Percentiles rank a stretch among this genome's conserved stretches.
Conservation (phyloP, 306 rosid genomes). For the Trifolium pratense region DNA sequence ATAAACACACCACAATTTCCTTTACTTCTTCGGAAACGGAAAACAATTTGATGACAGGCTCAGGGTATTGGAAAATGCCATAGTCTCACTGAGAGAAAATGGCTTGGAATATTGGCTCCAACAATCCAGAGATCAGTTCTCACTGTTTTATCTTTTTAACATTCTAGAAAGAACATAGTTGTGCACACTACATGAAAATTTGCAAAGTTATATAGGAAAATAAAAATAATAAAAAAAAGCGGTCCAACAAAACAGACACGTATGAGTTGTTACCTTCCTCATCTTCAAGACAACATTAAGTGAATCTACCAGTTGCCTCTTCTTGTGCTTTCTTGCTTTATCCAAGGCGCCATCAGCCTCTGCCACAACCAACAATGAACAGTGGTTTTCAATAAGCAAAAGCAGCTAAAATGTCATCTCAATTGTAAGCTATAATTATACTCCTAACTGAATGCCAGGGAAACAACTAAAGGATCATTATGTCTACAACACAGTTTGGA, state of each 20-base stretch:
- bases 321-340: slow-evolving; percentile 98
- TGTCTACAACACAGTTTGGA: neutral
- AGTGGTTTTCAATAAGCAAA: slow-evolving; percentile 36
- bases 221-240: slow-evolving; percentile 20
- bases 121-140: slow-evolving; percentile 31
- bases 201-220: slow-evolving; percentile 25
- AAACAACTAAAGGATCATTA: slow-evolving; percentile 22
- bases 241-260: slow-evolving; percentile 23
- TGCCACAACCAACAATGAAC: slow-evolving; percentile 47
- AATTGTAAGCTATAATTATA: slow-evolving; percentile 16
- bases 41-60: slow-evolving; percentile 23
- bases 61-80: slow-evolving; percentile 19
- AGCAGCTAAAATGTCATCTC: neutral
- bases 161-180: slow-evolving; percentile 15
- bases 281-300: slow-evolving; percentile 90
- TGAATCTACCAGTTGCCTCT: slow-evolving; percentile 94
- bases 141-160: slow-evolving; percentile 15
- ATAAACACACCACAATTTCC: slow-evolving; percentile 8
- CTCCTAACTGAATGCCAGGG: neutral
- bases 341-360: slow-evolving; percentile 99
- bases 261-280: slow-evolving; percentile 70
- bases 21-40: slow-evolving; percentile 31
- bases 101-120: slow-evolving; percentile 25
- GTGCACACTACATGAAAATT: slow-evolving; percentile 18
- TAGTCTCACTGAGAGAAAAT: slow-evolving; percentile 2